Evolutionary conservation across 164 flowering plant species (phyloP).

Genomic region (Berberis thunbergii): DNA sequence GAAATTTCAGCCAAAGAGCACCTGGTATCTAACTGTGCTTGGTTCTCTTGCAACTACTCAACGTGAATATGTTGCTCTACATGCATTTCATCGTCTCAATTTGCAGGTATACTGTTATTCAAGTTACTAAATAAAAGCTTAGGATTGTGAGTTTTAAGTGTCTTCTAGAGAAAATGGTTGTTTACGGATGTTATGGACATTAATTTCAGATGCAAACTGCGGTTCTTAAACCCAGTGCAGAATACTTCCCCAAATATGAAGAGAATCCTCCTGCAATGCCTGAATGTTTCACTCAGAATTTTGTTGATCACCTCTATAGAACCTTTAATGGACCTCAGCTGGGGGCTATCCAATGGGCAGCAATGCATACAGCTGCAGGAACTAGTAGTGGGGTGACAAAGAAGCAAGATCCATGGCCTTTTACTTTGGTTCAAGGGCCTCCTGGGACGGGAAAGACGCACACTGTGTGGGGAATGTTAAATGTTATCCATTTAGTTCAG

Average conservation of each 20-base stretch:
- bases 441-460: conserved; percentile 99
- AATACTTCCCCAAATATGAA: conserved; percentile 88
- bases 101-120: conserved; percentile 41
- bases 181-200: neutral
- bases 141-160: neutral
- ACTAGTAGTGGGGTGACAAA: conserved; percentile 56
- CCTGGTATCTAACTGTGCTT: conserved; percentile 86
- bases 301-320: conserved; percentile 62
- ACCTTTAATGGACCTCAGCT: conserved; percentile 86
- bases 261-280: conserved; percentile 92
- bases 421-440: conserved; percentile 96
- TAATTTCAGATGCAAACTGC: conserved; percentile 85
- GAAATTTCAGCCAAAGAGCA: conserved; percentile 59
- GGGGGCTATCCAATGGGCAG: conserved; percentile 97
- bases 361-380: conserved; percentile 98
- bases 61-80: conserved; percentile 88
- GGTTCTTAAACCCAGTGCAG: conserved; percentile 84
- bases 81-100: conserved; percentile 90
- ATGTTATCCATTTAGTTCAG: conserved; percentile 68
- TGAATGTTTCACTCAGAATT: conserved; percentile 88
- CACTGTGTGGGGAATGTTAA: conserved; percentile 99
- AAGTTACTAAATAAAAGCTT: neutral
- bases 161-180: neutral
- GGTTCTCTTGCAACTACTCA: conserved; percentile 97
- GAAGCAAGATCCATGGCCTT: conserved; percentile 98